Conservation (phyloP, 2,329 filamentous ascomycete species). For the Sporothrix luriei region DNA sequence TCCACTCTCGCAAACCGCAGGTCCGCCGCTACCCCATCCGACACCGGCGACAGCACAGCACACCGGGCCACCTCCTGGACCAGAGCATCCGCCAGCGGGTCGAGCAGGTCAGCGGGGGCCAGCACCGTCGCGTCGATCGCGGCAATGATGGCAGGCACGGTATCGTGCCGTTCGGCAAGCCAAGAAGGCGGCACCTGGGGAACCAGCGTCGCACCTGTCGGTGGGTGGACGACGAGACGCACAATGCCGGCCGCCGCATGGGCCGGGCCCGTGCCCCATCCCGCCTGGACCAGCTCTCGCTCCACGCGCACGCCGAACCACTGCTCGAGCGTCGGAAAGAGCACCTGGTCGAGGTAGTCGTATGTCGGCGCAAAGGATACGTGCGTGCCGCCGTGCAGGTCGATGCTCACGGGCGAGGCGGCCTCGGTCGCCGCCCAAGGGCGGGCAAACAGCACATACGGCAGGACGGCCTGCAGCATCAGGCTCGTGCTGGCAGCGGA, state of each 20-base stretch:
- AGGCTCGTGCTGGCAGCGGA: constrained; percentile 58
- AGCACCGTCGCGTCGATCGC: constrained; percentile 57
- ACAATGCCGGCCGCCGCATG: constrained; percentile 47
- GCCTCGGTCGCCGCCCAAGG: constrained; percentile 36
- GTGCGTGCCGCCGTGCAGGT: constrained; percentile 63
- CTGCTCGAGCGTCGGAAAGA: constrained; percentile 57
- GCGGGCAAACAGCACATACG: constrained; percentile 60
- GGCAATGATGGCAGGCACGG: constrained; percentile 40
- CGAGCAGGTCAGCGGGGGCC: constrained; percentile 50
- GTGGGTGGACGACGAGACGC: constrained; percentile 50
- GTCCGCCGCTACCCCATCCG: constrained; percentile 5
- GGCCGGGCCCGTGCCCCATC: constrained; percentile 54
- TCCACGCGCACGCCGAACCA: constrained; percentile 54
- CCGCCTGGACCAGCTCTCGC: constrained; percentile 49
- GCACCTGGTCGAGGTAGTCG: constrained; percentile 65
- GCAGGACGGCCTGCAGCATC: constrained; percentile 63
- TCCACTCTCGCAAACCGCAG: constrained; percentile 53
- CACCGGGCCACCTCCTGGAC: constrained; percentile 39
- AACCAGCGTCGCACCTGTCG: constrained; percentile 18
- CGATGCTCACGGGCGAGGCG: constrained; percentile 51
- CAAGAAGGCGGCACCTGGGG: background rate
- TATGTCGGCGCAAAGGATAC: constrained; percentile 59
- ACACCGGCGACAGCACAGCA: background rate
- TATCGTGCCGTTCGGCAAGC: background rate
- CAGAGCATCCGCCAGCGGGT: constrained; percentile 48